Evolutionary conservation across 1,284 basidiomycete genomes (phyloP), one percentile per base, ranked within the genome.

Genomic region (Porodaedalea pini): DNA sequence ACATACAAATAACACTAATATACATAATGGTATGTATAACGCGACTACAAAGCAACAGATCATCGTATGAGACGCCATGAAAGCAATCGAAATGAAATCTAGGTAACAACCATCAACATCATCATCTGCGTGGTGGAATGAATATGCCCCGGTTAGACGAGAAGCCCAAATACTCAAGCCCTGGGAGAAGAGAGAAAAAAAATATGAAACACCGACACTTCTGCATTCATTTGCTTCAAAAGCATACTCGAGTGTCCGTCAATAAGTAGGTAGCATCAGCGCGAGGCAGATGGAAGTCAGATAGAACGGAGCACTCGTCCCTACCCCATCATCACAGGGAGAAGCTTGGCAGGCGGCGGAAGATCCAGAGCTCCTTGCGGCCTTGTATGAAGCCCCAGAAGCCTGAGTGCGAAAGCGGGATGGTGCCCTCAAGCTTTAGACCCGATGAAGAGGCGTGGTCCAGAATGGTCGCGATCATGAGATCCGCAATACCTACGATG

Each of bases 301-400:
- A 56, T 48, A 37, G 23, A 25, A 36, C 47, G n/a, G 10, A 43
- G 10, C 19, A 27, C 15, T 41, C 40, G 15, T 47, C 13, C 29
- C 5, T 29, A 5, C 13, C 10, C 45, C 13, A 11, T 25, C n/a
- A 29, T 49, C 43, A 48, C 17, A 10, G 11, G 6, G 34, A 40
- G 15, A 39, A 39, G 27, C 36, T 39, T 15, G 58, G 40, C 13
- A 58, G 48, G 31, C 67, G 62, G 2, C 71, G 71, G 68, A 80
- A 80, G 40, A 80, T 68, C 80, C 80, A 80, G 29, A 78, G 51
- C 63, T 81, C 80, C 61, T 70, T 74, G 61, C 73, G 73, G 27
- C 70, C 66, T 39, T 60, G 58, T 11, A 74, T 70, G 25, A 80
- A 64, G 29, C 73, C 71, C 51, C 78, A 66, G 37, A 76, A 59